phyloP scores from a whole-genome alignment of 352 stramenopile genomes.

The Pythium sp. region DNA sequence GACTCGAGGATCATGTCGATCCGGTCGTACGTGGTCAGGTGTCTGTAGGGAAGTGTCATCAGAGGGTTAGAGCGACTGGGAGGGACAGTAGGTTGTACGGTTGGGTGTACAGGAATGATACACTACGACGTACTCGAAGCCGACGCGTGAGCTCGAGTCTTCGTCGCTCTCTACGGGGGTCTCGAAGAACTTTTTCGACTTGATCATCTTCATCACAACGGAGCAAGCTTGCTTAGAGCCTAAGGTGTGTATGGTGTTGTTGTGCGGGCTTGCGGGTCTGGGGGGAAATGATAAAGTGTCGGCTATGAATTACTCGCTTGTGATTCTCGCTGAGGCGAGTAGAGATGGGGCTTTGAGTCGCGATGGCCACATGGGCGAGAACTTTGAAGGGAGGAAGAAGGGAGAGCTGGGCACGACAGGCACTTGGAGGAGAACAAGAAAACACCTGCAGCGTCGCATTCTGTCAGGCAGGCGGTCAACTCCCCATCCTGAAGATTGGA shows the following conservation, averaged over 20 bases:
- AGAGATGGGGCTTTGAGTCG: too few relatives aligned
- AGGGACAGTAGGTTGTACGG: not conserved
- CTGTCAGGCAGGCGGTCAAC: too few relatives aligned
- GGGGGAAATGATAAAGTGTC: not conserved
- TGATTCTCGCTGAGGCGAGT: too few relatives aligned
- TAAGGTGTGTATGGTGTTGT: not conserved
- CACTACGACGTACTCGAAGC: not conserved
- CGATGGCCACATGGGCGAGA: too few relatives aligned
- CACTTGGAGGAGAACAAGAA: too few relatives aligned
- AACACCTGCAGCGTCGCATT: too few relatives aligned
- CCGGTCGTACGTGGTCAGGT: slow-evolving; percentile 3
- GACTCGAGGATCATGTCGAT: slow-evolving; percentile 16
- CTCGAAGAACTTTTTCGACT: slow-evolving; percentile 5
- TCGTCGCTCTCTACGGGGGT: slow-evolving; percentile 6
- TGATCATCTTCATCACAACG: not conserved
- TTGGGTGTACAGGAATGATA: not conserved
- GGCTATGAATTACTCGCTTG: too few relatives aligned
- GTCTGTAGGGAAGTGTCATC: not conserved
- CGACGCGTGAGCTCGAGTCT: slow-evolving; percentile 1
- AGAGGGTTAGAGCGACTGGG: not conserved
- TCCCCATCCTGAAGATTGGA: too few relatives aligned
- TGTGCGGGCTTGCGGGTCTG: not conserved
- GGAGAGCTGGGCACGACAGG: too few relatives aligned
- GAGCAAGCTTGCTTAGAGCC: too few relatives aligned
- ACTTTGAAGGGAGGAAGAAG: too few relatives aligned